Base-by-base conservation (phyloP, 805 yeast genomes). In the Candida stauntonica region DNA sequence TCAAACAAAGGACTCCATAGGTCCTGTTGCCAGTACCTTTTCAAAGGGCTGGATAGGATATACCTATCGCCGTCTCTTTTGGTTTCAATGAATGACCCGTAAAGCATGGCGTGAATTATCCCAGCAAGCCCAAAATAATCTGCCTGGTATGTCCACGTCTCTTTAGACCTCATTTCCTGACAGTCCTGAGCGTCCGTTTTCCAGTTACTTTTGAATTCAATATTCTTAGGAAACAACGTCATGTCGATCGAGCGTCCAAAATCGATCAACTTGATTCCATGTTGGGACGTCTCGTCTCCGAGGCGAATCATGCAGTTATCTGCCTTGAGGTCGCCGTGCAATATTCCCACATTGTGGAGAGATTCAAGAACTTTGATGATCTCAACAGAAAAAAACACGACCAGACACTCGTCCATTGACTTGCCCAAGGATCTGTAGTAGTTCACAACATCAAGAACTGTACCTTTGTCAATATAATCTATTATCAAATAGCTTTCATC, bases 301-400 rank as follows among this genome's bases (percentile, higher is more conserved):
- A 83, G 67, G 28, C 83, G 61, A 0, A 86, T 54, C 94, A 88
- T 83, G 47, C 93, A 84, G 55, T 87, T 88, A 46, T 85, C 95
- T 0, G 95, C 81, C 54, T 83, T 85, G 38, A 88, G 59, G 56
- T 88, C 95, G 2, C 95, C 94, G 62, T 88, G 96, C 11, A 88
- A 66, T 1, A 88, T 77, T 0, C 81, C 81, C 13, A 72, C 59
- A 0, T 60, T 57, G 53, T 88, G 96, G n/a, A 89, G 58, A 2
- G 64, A 58, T 36, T 77, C 79, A 5, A 86, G 60, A 0, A 75
- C 67, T 29, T 74, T 68, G 31, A 88, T 51, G 9, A 89, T 55
- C 54, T 87, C 87, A 8, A 77, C 62, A 0, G 91, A 67, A 27
- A 86, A 63, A 51, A 75, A 82, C 41, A 83, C 70, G 3, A 73